Evolutionary conservation across 257 asterid species (phyloP), one percentile per base, ranked within the genome.

Genomic region (Fraxinus americana): DNA sequence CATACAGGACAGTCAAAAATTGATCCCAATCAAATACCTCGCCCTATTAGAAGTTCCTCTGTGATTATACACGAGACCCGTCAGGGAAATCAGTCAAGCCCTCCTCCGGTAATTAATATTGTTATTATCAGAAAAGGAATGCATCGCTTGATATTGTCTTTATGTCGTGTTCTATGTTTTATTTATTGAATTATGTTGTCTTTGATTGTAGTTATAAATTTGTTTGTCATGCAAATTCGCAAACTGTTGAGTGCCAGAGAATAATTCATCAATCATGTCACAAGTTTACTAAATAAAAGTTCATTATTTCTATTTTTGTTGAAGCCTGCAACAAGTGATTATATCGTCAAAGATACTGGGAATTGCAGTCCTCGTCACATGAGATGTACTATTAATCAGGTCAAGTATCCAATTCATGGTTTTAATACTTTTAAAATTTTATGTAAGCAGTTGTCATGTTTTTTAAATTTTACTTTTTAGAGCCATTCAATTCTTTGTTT

Each of bases 291-390:
- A 73, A 30, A 79, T 4, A 27, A 27, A 63, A 63, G 36, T 85
- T 69, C 29, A 66, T 81, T 70, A 7, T 75, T 74, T 74, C 10
- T 67, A 61, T 81, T 74, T 61, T 75, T 85, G 80, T 41, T 79
- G 85, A 83, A 96, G 99, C 98, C 99, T 76, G 98, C 99, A 70
- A 92, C 97, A 75, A 92, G 95, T 80, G 98, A 96, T 68, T 93
- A 96, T 84, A 92, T 93, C 75, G 96, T 96, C 76, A 91, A 85
- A 78, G 99, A 96, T 85, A 90, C 97, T 43, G 98, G 99, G 79
- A 96, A 93, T 85, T 93, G 98, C 90, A 96, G 99, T 81, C 98
- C 99, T 59, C 98, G 99, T 77, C 91, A 90, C 92, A 88, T 96
- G 89, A 88, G 99, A 85, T 96, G 97, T 85, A 93, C 99, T 69